Percentiles rank a stretch among this genome's conserved stretches.
phyloP scores from a whole-genome alignment of 2,329 filamentous ascomycete species.

The Periglandula ipomoeae region DNA sequence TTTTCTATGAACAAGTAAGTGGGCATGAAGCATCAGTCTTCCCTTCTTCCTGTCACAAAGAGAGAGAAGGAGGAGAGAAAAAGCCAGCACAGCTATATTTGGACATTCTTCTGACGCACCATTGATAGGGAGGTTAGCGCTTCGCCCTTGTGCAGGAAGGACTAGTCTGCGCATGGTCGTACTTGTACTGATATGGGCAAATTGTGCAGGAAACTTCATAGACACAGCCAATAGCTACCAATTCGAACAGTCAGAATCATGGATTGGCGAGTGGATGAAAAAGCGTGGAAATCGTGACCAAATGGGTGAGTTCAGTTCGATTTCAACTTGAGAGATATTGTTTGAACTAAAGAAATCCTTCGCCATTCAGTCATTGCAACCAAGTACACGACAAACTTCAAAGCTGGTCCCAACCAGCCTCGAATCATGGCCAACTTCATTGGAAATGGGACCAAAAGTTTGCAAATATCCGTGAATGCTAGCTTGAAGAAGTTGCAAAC shows the following conservation, averaged over 20 bases:
- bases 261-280: constrained; percentile 65
- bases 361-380: constrained; percentile 52
- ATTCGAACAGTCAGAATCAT: constrained; percentile 49
- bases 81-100: background rate
- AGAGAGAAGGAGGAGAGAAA: background rate
- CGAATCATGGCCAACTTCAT: constrained; percentile 41
- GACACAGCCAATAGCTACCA: constrained; percentile 66
- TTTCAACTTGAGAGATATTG: too few species aligned
- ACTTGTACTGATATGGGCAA: background rate
- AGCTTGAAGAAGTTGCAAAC: constrained; percentile 55
- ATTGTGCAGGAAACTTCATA: constrained; percentile 56
- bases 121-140: constrained; percentile 18
- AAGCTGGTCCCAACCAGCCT: constrained; percentile 27
- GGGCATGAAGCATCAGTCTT: too few species aligned
- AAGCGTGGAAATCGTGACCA: constrained; percentile 55
- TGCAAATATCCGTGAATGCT: constrained; percentile 45
- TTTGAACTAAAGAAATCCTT: too few species aligned
- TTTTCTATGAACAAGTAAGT: constrained; percentile 47
- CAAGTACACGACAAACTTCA: constrained; percentile 56
- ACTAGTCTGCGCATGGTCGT: background rate
- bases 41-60: too few species aligned
- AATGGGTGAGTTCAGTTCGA: constrained; percentile 33
- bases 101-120: background rate
- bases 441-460: constrained; percentile 54
- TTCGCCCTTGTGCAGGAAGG: background rate